Conservation (phyloP, 441 rosid genomes). For the Jatropha multifida region DNA sequence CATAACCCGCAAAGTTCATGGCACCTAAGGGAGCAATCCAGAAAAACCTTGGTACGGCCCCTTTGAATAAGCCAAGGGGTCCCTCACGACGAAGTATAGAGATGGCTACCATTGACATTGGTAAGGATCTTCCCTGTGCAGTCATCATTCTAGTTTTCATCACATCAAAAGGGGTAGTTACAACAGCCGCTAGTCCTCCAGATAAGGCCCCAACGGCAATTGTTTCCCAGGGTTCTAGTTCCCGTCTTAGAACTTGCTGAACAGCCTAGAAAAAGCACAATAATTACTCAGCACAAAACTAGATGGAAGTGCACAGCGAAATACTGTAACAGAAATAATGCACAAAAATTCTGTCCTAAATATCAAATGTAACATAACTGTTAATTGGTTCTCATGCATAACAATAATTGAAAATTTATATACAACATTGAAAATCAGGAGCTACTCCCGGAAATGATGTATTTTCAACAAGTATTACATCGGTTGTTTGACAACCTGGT, state of each 20-base stretch:
- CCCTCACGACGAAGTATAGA: slow-evolving; percentile 84
- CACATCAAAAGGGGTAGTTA: slow-evolving; percentile 94
- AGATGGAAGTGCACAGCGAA: background rate
- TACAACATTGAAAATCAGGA: background rate
- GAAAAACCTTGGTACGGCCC: slow-evolving; percentile 92
- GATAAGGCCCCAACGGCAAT: slow-evolving; percentile 88
- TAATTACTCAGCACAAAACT: background rate
- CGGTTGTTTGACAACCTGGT: background rate
- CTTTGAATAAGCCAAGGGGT: slow-evolving; percentile 90
- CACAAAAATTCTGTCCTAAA: background rate
- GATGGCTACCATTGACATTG: slow-evolving; percentile 72
- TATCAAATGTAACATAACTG: background rate
- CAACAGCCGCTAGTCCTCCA: slow-evolving; percentile 90
- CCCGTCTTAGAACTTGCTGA: slow-evolving; percentile 70
- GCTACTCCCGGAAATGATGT: background rate
- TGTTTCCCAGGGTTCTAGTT: slow-evolving; percentile 93
- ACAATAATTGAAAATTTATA: background rate
- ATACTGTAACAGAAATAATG: background rate
- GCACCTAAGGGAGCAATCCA: slow-evolving; percentile 99
- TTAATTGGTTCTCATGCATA: background rate
- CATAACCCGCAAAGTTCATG: slow-evolving; percentile 99
- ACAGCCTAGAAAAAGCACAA: slow-evolving; percentile 48
- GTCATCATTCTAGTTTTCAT: slow-evolving; percentile 99
- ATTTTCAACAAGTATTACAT: background rate
- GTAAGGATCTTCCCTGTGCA: slow-evolving; percentile 68